These are phyloP conservation scores for Clonostachys chloroleuca DNA, from an alignment of 2,329 filamentous ascomycete genomes.

Conservation along the genomic window DNA sequence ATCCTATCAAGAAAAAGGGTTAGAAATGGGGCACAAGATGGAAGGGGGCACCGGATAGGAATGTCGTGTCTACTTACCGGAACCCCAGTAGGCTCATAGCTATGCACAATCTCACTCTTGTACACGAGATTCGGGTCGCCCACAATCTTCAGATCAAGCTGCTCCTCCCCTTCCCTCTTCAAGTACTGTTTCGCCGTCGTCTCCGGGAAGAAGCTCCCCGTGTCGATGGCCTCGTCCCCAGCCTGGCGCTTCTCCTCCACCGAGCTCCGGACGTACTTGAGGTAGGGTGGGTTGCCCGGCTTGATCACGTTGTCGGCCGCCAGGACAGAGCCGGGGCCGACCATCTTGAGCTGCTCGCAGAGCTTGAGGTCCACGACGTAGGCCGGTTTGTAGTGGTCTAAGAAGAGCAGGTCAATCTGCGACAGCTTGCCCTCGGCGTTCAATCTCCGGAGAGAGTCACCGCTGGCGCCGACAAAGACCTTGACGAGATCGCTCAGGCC, in stretches of 20 bases:
- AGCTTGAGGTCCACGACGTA: conserved; percentile 74
- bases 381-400: conserved; percentile 77
- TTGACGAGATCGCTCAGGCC: conserved; percentile 67
- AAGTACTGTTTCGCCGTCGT: conserved; percentile 45
- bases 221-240: conserved; percentile 11
- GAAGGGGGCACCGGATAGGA: background rate
- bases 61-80: conserved; percentile 40
- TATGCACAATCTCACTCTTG: conserved; percentile 57
- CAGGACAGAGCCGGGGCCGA: conserved; percentile 57
- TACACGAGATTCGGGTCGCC: conserved; percentile 66
- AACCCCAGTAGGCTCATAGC: conserved; percentile 64
- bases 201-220: conserved; percentile 25
- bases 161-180: conserved; percentile 46
- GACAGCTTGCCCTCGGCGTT: conserved; percentile 45
- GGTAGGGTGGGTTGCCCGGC: conserved; percentile 66
- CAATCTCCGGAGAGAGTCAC: conserved; percentile 59
- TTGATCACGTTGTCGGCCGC: conserved; percentile 69
- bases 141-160: conserved; percentile 17
- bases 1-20: conserved; percentile 38
- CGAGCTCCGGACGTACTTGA: conserved; percentile 64
- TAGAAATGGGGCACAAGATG: background rate
- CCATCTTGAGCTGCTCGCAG: conserved; percentile 65
- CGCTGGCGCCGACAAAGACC: conserved; percentile 66
- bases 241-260: conserved; percentile 37
- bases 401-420: conserved; percentile 67